Conservation (phyloP, 2,329 filamentous ascomycete genomes). For the Atkinsonella texensis region DNA sequence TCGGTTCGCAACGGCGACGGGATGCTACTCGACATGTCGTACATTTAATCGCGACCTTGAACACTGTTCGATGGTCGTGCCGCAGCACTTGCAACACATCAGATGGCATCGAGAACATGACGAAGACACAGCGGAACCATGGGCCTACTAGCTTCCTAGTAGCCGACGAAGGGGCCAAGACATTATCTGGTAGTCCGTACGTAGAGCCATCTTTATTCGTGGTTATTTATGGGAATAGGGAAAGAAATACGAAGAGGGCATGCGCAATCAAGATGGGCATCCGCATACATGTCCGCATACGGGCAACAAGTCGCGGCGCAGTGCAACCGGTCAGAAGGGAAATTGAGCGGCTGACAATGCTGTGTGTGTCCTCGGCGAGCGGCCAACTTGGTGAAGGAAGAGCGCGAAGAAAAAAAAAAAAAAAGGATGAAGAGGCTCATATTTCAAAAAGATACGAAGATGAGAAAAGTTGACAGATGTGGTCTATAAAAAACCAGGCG, state of each 20-base stretch:
- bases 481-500: neutral
- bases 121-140: too few species aligned
- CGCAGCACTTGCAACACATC: too few species aligned
- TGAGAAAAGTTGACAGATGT: neutral
- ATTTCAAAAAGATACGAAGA: neutral
- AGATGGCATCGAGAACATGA: too few species aligned
- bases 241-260: neutral
- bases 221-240: too few species aligned
- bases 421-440: too few species aligned
- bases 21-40: neutral
- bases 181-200: too few species aligned
- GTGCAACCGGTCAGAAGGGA: neutral
- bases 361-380: neutral
- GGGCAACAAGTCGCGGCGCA: neutral
- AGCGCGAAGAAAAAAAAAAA: neutral
- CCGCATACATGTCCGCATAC: neutral
- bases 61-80: too few species aligned
- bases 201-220: too few species aligned
- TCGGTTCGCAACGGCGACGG: neutral
- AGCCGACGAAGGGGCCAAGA: too few species aligned
- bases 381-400: neutral
- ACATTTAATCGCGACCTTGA: neutral
- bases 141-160: too few species aligned
- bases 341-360: neutral
- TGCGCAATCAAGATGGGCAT: neutral